These are phyloP conservation scores for Fusarium chlamydosporum DNA, from an alignment of 2,329 filamentous ascomycete genomes.

Conservation along the genomic window DNA sequence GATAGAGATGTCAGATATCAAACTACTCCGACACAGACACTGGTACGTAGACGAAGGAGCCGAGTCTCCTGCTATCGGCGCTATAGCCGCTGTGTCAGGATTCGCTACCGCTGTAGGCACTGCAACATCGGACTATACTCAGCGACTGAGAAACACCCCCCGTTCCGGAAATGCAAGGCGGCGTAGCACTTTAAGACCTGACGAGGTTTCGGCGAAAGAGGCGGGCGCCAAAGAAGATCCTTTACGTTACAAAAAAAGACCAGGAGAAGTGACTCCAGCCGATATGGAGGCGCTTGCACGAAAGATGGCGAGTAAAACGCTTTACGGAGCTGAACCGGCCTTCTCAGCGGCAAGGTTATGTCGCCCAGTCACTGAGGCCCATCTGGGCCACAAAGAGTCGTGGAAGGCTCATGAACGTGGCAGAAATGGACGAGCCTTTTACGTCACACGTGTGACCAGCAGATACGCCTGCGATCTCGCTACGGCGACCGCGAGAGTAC, in stretches of 20 bases:
- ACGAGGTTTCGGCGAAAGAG: neutral
- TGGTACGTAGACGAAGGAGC: conserved; percentile 77
- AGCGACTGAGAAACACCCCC: conserved; percentile 30
- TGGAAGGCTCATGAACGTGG: conserved; percentile 51
- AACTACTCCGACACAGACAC: conserved; percentile 63
- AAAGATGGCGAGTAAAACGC: conserved; percentile 54
- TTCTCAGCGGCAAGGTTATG: conserved; percentile 9
- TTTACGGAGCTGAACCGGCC: conserved; percentile 66
- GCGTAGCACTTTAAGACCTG: neutral
- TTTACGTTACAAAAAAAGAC: neutral
- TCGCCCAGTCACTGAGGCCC: conserved; percentile 37
- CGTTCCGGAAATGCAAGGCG: neutral
- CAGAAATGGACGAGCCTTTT: conserved; percentile 47
- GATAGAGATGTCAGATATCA: conserved; percentile 70
- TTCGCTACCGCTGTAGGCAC: conserved; percentile 71
- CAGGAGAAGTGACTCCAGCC: conserved; percentile 37
- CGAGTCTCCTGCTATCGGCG: conserved; percentile 74
- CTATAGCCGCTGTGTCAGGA: conserved; percentile 73
- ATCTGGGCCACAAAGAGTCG: conserved; percentile 42
- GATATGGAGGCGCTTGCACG: conserved; percentile 52
- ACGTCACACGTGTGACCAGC: conserved; percentile 59
- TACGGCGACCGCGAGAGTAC: conserved; percentile 72
- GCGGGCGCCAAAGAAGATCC: neutral
- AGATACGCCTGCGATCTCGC: conserved; percentile 72
- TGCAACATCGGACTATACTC: conserved; percentile 40